These are phyloP conservation scores for Beauveria sp. DNA, from an alignment of 2,329 filamentous ascomycete species.

Conservation along the genomic window DNA sequence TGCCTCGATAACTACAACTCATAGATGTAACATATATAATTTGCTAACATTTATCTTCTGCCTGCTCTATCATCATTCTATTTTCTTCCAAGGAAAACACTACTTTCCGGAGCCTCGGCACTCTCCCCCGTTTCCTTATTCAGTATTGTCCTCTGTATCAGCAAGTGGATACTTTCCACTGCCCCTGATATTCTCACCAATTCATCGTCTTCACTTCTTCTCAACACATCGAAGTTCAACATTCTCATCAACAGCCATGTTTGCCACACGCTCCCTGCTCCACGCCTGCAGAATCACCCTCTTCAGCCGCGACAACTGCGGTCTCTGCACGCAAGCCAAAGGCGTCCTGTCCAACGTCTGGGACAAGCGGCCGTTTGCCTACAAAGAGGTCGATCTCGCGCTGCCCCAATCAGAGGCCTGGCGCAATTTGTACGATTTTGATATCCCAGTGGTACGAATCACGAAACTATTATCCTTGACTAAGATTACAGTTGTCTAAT, in stretches of 20 bases:
- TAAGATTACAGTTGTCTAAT: neutral
- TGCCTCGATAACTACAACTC: too few species aligned
- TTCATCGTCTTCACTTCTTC: too few species aligned
- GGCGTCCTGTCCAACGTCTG: conserved; percentile 60
- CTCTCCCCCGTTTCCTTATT: too few species aligned
- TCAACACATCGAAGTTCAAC: neutral
- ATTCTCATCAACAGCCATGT: conserved; percentile 33
- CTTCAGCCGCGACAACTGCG: conserved; percentile 66
- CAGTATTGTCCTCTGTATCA: neutral
- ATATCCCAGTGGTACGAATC: conserved; percentile 64
- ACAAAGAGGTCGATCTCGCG: conserved; percentile 62
- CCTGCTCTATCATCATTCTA: too few species aligned
- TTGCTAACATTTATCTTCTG: too few species aligned
- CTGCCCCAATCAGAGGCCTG: conserved; percentile 54
- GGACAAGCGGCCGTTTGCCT: conserved; percentile 59
- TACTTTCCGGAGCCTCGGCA: too few species aligned
- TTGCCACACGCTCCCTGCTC: conserved; percentile 36
- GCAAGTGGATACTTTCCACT: neutral
- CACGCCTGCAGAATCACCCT: conserved; percentile 61
- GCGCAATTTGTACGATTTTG: conserved; percentile 71
- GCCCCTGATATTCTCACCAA: neutral
- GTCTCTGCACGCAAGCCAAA: conserved; percentile 62
- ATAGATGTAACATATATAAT: too few species aligned
- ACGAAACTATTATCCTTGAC: neutral
- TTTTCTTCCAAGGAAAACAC: too few species aligned